Evolutionary conservation across 2,329 filamentous ascomycete genomes (phyloP).

Genomic region (Colletotrichum spaethianum): DNA sequence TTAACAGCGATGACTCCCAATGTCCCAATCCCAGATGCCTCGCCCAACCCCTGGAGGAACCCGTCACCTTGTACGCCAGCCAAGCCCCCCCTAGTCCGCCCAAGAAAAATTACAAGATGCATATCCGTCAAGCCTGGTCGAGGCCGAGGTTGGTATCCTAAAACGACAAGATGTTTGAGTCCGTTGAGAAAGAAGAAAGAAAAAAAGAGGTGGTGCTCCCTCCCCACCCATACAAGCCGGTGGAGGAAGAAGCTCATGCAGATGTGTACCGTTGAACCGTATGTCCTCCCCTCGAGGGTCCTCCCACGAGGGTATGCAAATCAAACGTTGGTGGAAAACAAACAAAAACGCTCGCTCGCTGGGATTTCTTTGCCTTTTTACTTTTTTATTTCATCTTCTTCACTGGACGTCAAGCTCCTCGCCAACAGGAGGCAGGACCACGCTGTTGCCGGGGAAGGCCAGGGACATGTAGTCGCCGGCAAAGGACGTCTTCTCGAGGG

Average conservation of each 20-base stretch:
- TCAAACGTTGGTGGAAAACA: conserved; percentile 16
- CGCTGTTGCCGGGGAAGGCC: conserved; percentile 17
- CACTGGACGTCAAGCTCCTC: conserved; percentile 29
- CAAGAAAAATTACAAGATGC: conserved; percentile 37
- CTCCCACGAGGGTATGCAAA: conserved; percentile 10
- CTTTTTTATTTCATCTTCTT: neutral
- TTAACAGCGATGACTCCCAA: conserved; percentile 2
- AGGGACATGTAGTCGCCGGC: conserved; percentile 37
- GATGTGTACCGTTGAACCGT: conserved; percentile 34
- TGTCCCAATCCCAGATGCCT: conserved; percentile 2
- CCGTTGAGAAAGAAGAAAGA: neutral
- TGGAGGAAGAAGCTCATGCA: conserved; percentile 13
- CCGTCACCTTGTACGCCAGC: conserved; percentile 24
- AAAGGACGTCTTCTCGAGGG: conserved; percentile 27
- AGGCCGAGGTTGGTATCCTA: conserved; percentile 38
- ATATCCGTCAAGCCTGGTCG: conserved; percentile 22
- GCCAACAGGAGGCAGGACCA: conserved; percentile 34
- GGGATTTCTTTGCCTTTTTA: neutral
- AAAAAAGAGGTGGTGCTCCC: neutral
- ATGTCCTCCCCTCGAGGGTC: neutral
- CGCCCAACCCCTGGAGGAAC: neutral
- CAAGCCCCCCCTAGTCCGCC: neutral
- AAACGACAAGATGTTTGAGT: conserved; percentile 19
- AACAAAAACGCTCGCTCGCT: conserved; percentile 37
- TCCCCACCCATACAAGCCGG: conserved; percentile 1